Conservation (phyloP, 495 filamentous ascomycete genomes). For the Podospora conica region DNA sequence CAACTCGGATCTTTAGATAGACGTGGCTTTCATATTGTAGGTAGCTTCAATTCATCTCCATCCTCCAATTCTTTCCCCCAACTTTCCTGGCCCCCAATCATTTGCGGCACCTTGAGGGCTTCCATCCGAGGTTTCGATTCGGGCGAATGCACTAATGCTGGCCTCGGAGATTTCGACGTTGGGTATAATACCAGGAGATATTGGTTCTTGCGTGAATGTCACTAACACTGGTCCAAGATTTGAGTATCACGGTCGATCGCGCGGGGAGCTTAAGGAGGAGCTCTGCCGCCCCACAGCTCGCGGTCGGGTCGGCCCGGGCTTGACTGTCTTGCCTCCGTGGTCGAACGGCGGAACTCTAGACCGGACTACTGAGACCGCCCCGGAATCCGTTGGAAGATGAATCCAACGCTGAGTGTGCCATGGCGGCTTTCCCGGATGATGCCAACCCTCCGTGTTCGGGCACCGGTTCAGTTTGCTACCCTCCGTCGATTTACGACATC, state of each 20-base stretch:
- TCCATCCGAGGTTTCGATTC: no score
- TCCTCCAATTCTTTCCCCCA: neutral
- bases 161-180: no score
- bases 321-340: neutral
- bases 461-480: neutral
- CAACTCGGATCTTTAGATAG: neutral
- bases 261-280: neutral
- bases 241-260: neutral
- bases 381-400: conserved; percentile 1
- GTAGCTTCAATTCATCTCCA: neutral
- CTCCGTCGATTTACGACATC: neutral
- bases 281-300: neutral
- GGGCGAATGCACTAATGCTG: no score
- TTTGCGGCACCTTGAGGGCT: no score
- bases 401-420: neutral
- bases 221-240: neutral
- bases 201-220: neutral
- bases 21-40: neutral
- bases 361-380: neutral
- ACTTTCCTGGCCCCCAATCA: neutral
- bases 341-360: neutral
- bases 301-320: neutral
- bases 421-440: neutral
- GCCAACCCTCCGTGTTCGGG: neutral
- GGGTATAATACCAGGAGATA: neutral